Evolutionary conservation across 2,329 filamentous ascomycete species (phyloP), one percentile per base, ranked within the genome.

Genomic region (Hirsutella rhossiliensis): DNA sequence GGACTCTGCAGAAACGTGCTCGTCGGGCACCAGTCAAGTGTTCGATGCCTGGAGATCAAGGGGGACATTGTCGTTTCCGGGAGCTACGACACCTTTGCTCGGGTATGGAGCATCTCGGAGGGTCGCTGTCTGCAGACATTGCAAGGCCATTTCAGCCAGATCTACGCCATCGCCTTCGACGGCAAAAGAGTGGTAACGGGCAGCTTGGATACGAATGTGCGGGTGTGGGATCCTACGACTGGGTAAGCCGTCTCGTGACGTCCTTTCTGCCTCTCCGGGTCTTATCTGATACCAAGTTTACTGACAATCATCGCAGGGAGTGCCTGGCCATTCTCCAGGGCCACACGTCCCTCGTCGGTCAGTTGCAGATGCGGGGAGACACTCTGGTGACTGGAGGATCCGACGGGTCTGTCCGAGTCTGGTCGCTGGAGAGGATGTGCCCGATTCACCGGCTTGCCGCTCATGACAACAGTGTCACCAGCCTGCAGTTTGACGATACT

Each of bases 101-200:
- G 88, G 54, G 90, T 98, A 45, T 98, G 92, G 92, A 96, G 87
- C 62, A 97, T 98, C 43, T 94, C 87, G 2, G 87, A 96, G 64
- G 92, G 92, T 28, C 81, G 87, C 49, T 98, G 92, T 62, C 69
- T 97, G 44, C 82, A 90, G 52, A 96, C 88, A 1, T 72, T 98
- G 34, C 82, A 84, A 38, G 92, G 92, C 0, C 92, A 98, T 64
- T 98, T 96, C 65, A 97, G 90, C 60, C 92, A 98, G 60, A 98
- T 98, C 46, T 98, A 98, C 61, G 92, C 92, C 18, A 94, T 98
- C 59, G 92, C 92, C 1, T 98, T 97, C 63, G 92, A 98, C 60
- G 92, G 92, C 34, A 82, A 82, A 53, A 78, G 89, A 50, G 89
- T 98, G 46, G 90, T 94, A 31, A 98, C 92, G 11, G 92, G 92